phyloP scores from a whole-genome alignment of 2,329 filamentous ascomycete species.

The Parafenestella ontariensis region DNA sequence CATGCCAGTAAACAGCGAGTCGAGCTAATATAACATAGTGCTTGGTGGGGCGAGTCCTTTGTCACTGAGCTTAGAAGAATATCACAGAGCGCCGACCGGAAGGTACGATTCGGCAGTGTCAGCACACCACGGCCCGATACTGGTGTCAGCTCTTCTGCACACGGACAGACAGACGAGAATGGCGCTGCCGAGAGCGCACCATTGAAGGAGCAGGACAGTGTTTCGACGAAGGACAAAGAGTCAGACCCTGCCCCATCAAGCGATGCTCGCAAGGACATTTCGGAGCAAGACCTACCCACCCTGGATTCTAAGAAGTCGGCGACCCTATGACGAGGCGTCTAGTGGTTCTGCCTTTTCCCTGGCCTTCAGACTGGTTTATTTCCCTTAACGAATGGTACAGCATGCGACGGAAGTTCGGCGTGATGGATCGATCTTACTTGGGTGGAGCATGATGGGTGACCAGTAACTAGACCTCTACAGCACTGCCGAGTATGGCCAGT shows the following conservation, averaged over 20 bases:
- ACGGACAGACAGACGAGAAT: constrained; percentile 1
- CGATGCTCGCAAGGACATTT: constrained; percentile 9
- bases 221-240: constrained; percentile 21
- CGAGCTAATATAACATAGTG: constrained; percentile 57
- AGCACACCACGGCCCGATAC: constrained; percentile 15
- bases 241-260: constrained; percentile 16
- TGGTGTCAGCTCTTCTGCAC: neutral
- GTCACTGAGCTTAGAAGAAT: constrained; percentile 78
- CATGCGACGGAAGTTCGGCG: constrained; percentile 23
- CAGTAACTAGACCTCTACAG: constrained; percentile 10
- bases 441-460: constrained; percentile 4
- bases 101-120: constrained; percentile 43
- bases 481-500: neutral
- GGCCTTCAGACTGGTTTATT: neutral
- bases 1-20: neutral
- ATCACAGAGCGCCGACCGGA: constrained; percentile 60
- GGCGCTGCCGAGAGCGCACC: neutral
- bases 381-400: constrained; percentile 8
- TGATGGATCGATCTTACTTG: constrained; percentile 17
- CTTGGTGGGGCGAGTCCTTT: constrained; percentile 96
- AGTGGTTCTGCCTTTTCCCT: neutral
- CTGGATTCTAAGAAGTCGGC: constrained; percentile 17
- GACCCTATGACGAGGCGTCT: constrained; percentile 9
- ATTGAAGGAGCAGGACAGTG: neutral
- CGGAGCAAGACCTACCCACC: constrained; percentile 9